These are phyloP conservation scores for Singerocomus inundabilis DNA, from an alignment of 1,284 basidiomycete species.

Conservation along the genomic window DNA sequence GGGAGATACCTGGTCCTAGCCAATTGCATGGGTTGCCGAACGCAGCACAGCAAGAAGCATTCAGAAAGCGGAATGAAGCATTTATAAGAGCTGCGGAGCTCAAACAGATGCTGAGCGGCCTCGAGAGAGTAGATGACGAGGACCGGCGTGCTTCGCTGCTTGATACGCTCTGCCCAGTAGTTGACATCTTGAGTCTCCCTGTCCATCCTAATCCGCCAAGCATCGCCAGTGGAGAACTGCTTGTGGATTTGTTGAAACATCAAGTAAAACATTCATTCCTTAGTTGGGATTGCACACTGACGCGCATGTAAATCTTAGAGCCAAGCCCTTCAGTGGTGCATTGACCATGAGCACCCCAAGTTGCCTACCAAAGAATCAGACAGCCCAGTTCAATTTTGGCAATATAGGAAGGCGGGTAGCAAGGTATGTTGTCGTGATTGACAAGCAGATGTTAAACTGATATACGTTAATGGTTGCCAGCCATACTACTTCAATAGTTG, in stretches of 20 bases:
- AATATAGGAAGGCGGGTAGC: slow-evolving; percentile 51
- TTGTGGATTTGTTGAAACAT: slow-evolving; percentile 74
- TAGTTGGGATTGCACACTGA: slow-evolving; percentile 4
- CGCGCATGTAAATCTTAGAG: slow-evolving; percentile 41
- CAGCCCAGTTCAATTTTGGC: slow-evolving; percentile 86
- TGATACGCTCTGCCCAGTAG: slow-evolving; percentile 63
- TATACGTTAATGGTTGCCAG: slow-evolving; percentile 31
- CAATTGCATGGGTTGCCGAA: slow-evolving; percentile 13
- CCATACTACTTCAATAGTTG: slow-evolving; percentile 65
- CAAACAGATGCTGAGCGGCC: slow-evolving; percentile 55
- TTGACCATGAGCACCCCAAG: slow-evolving; percentile 71
- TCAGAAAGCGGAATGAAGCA: slow-evolving; percentile 52
- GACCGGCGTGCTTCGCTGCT: slow-evolving; percentile 66
- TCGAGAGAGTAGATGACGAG: slow-evolving; percentile 79
- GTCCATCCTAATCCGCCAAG: slow-evolving; percentile 68
- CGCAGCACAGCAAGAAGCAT: slow-evolving; percentile 40
- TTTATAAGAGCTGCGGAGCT: slow-evolving; percentile 63
- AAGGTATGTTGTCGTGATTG: slow-evolving; percentile 42
- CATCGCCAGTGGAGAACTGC: slow-evolving; percentile 57
- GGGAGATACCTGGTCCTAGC: slow-evolving; percentile 22
- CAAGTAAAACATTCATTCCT: slow-evolving; percentile 49
- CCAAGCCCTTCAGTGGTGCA: slow-evolving; percentile 78
- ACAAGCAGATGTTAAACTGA: neutral
- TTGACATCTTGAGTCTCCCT: slow-evolving; percentile 69
- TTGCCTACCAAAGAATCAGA: slow-evolving; percentile 66